phyloP scores from a whole-genome alignment of 371 early-diverging fungal genomes.

The Mortierella sp. region DNA sequence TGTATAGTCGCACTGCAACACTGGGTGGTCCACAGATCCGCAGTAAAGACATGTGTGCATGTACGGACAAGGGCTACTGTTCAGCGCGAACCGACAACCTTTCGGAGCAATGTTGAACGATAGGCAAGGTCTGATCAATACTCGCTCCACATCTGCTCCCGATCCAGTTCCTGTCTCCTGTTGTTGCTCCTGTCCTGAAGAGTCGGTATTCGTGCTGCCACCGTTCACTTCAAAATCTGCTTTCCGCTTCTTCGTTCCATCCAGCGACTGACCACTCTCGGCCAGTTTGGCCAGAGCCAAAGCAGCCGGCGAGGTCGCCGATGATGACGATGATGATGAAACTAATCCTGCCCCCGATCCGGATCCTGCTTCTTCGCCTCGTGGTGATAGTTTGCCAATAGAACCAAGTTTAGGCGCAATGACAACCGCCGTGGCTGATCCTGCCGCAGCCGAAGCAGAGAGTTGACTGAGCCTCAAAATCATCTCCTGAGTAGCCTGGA shows the following conservation, averaged over 20 bases:
- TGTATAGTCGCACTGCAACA: conserved; percentile 52
- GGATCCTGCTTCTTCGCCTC: conserved; percentile 9
- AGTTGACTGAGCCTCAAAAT: conserved; percentile 37
- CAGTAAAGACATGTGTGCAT: conserved; percentile 50
- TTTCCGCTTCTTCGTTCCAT: conserved; percentile 1
- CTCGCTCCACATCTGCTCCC: neutral
- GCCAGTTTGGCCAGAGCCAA: conserved; percentile 22
- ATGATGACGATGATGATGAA: neutral
- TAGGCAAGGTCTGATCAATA: conserved; percentile 43
- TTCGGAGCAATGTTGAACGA: conserved; percentile 53
- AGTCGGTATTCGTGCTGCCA: conserved; percentile 1
- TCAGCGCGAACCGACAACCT: conserved; percentile 48
- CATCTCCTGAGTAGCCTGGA: conserved; percentile 44
- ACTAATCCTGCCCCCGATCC: conserved; percentile 1
- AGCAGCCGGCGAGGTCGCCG: conserved; percentile 12
- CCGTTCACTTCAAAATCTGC: neutral
- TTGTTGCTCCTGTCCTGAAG: conserved; percentile 1
- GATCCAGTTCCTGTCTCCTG: conserved; percentile 1
- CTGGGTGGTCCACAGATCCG: conserved; percentile 39
- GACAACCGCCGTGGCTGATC: conserved; percentile 46
- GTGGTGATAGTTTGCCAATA: neutral
- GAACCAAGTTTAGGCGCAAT: conserved; percentile 10
- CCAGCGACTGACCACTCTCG: conserved; percentile 11
- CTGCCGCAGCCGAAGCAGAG: conserved; percentile 44
- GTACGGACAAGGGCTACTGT: conserved; percentile 43